phyloP scores from a whole-genome alignment of 2,329 filamentous ascomycete species.

The Colletotrichum lini region DNA sequence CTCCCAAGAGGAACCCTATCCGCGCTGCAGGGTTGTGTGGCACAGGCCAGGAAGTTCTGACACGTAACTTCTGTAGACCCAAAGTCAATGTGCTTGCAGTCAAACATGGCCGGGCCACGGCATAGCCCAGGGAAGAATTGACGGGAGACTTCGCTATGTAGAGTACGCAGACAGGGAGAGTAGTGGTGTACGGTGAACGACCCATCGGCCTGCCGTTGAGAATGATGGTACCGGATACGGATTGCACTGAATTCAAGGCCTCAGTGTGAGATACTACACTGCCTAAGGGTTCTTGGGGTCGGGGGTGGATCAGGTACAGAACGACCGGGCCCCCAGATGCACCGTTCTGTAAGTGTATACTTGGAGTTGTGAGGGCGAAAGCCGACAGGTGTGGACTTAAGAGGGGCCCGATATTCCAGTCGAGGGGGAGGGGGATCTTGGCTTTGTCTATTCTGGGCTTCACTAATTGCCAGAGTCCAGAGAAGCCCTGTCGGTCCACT shows the following conservation, averaged over 20 bases:
- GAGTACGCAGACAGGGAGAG: no score
- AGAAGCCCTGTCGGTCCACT: neutral
- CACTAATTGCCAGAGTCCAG: no score
- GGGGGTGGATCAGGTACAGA: constrained; percentile 26
- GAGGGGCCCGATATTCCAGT: neutral
- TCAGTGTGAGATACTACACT: neutral
- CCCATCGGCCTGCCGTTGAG: neutral
- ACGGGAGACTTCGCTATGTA: neutral
- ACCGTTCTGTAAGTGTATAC: constrained; percentile 18
- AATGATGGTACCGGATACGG: constrained; percentile 7
- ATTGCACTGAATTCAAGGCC: neutral
- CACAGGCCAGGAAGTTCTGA: constrained; percentile 28
- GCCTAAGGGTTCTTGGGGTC: neutral
- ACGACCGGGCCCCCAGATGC: constrained; percentile 35
- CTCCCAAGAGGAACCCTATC: constrained; percentile 22
- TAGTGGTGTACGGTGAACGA: neutral
- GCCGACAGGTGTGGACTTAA: neutral
- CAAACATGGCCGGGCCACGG: neutral
- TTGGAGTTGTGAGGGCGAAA: neutral
- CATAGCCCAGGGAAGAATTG: neutral
- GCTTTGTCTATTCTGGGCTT: constrained; percentile 6
- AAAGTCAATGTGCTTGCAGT: constrained; percentile 8
- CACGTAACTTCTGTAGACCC: constrained; percentile 24
- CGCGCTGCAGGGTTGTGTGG: constrained; percentile 28
- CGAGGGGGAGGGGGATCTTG: neutral